Percentiles rank a stretch among this genome's conserved stretches.
phyloP scores from a whole-genome alignment of 345 rosid species.

The Draba incana region DNA sequence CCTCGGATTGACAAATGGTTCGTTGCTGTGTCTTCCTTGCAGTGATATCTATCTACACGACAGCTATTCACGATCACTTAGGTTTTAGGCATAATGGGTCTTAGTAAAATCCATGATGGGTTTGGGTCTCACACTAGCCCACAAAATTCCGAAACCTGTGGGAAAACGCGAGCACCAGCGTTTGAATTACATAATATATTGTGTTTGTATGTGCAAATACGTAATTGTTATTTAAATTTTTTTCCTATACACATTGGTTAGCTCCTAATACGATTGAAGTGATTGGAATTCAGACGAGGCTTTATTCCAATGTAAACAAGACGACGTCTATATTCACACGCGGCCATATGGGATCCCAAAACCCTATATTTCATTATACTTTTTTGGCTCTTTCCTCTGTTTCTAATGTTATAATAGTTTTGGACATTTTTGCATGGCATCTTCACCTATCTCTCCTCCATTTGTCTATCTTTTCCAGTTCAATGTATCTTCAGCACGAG shows the following conservation, averaged over 20 bases:
- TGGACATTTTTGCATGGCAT: slow-evolving; percentile 45
- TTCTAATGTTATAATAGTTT: slow-evolving; percentile 4
- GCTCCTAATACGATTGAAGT: slow-evolving; percentile 42
- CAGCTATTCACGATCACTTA: no score
- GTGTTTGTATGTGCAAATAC: background rate
- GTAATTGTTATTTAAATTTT: background rate
- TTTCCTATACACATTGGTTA: background rate
- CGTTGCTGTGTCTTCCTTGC: no score
- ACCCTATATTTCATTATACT: slow-evolving; percentile 3
- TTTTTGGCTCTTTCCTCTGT: slow-evolving; percentile 17
- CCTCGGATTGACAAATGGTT: no score
- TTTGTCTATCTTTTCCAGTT: slow-evolving; percentile 40
- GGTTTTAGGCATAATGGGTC: no score
- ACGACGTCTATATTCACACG: slow-evolving; percentile 16
- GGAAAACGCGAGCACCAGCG: slow-evolving; percentile 22
- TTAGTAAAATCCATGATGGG: no score
- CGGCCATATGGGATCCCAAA: slow-evolving; percentile 22
- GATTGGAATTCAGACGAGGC: slow-evolving; percentile 14
- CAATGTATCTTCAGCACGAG: slow-evolving; percentile 35
- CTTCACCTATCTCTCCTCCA: slow-evolving; percentile 45
- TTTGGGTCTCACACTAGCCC: background rate
- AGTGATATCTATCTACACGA: no score
- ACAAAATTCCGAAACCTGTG: slow-evolving; percentile 25
- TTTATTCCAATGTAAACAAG: slow-evolving; percentile 5
- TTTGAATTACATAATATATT: background rate